Evolutionary conservation across 768 basidiomycete species (phyloP).

Genomic region (Tricholoma sp.): DNA sequence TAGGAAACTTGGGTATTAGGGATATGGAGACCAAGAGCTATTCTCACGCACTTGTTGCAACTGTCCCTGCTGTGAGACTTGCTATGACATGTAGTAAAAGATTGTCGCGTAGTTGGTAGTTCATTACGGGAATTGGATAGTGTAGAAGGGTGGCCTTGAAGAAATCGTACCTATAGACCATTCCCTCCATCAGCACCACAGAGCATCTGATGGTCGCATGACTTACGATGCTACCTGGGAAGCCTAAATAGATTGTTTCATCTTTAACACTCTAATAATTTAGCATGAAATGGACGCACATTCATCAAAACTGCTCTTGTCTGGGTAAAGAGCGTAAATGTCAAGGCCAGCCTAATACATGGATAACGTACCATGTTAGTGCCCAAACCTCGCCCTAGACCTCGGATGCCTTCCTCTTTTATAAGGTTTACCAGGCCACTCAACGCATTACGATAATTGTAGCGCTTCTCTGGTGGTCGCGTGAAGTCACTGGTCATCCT

Average conservation of each 20-base stretch:
- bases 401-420: conserved; percentile 63
- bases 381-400: conserved; percentile 68
- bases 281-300: conserved; percentile 33
- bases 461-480: conserved; percentile 67
- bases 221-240: conserved; percentile 85
- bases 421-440: conserved; percentile 64
- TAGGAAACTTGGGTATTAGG: conserved; percentile 21
- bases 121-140: conserved; percentile 45
- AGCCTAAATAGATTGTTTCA: conserved; percentile 32
- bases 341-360: background rate
- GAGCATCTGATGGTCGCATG: background rate
- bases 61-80: conserved; percentile 65
- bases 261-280: background rate
- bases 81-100: conserved; percentile 62
- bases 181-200: background rate
- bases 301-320: conserved; percentile 71
- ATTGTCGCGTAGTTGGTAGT: conserved; percentile 62
- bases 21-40: background rate
- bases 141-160: conserved; percentile 60
- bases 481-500: conserved; percentile 87
- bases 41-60: conserved; percentile 64
- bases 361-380: conserved; percentile 63
- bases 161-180: conserved; percentile 58
- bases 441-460: conserved; percentile 77
- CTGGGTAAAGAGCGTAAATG: conserved; percentile 22